These are phyloP conservation scores for Gossypium gossypioides DNA, from an alignment of 441 rosid genomes.

Conservation along the genomic window DNA sequence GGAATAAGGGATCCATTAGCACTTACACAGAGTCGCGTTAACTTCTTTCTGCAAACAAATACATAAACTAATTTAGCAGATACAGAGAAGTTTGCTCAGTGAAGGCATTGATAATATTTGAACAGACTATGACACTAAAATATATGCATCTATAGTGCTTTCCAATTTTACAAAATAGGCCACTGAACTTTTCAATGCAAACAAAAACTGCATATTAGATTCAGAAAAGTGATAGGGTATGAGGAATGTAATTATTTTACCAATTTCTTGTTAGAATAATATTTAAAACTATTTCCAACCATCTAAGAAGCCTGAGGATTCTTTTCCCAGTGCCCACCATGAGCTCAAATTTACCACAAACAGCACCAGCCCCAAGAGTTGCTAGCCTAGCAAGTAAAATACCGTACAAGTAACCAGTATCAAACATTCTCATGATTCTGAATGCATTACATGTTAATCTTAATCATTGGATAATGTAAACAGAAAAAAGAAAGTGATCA, in stretches of 20 bases:
- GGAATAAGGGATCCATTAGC: constrained; percentile 79
- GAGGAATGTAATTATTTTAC: neutral
- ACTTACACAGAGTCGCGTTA: constrained; percentile 60
- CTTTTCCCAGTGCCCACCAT: neutral
- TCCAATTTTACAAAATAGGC: neutral
- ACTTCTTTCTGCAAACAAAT: constrained; percentile 52
- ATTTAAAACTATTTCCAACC: neutral
- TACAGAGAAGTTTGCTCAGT: neutral
- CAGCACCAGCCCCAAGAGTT: neutral
- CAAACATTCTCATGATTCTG: neutral
- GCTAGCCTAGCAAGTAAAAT: neutral
- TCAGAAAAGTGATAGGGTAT: neutral
- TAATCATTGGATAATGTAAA: neutral
- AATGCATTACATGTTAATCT: neutral
- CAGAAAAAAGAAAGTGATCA: neutral
- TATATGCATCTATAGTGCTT: neutral
- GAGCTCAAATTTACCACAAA: neutral
- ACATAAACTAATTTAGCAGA: neutral
- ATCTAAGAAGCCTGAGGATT: neutral
- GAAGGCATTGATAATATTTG: neutral
- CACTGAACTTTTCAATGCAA: neutral
- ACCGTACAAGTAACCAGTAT: neutral
- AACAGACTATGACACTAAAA: neutral
- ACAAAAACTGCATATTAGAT: neutral
- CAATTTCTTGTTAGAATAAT: neutral